A percentile compares a stretch with the other conserved stretches of the same genome.
These are phyloP conservation scores for Coniella vitis DNA, from an alignment of 2,329 filamentous ascomycete species.

Conservation along the genomic window DNA sequence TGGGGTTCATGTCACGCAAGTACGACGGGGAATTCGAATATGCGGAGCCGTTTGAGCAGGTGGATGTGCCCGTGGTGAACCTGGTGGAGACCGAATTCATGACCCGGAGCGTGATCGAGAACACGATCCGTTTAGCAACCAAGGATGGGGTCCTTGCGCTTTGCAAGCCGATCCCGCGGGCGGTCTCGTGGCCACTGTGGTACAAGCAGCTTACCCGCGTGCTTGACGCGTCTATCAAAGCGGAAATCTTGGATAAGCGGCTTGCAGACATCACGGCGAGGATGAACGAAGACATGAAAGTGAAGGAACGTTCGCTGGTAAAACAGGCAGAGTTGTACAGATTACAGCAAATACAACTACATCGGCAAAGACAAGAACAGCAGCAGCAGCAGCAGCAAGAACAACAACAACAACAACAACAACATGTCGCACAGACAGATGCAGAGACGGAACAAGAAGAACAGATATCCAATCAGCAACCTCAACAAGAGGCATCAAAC, in stretches of 20 bases:
- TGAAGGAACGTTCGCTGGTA: neutral
- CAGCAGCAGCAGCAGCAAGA: too few species aligned
- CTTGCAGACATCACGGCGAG: neutral
- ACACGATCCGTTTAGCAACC: neutral
- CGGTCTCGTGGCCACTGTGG: constrained; percentile 11
- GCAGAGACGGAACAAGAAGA: too few species aligned
- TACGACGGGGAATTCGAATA: neutral
- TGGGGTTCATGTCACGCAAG: constrained; percentile 1
- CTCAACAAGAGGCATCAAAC: too few species aligned
- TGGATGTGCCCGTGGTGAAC: constrained; percentile 3
- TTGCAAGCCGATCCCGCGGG: neutral
- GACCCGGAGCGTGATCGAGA: neutral
- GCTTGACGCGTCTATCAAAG: constrained; percentile 6
- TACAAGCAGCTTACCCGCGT: neutral
- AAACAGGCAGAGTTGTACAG: too few species aligned
- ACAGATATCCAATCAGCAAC: too few species aligned
- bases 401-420: too few species aligned
- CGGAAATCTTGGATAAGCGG: constrained; percentile 3
- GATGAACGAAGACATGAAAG: neutral
- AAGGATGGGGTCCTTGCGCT: neutral
- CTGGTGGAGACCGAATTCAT: neutral
- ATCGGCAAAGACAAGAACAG: too few species aligned
- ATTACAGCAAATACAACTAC: too few species aligned
- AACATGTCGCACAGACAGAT: too few species aligned
- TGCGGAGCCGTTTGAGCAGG: constrained; percentile 1